These are phyloP conservation scores for Salvia miltiorrhiza DNA, from an alignment of 257 asterid species.

Conservation along the genomic window DNA sequence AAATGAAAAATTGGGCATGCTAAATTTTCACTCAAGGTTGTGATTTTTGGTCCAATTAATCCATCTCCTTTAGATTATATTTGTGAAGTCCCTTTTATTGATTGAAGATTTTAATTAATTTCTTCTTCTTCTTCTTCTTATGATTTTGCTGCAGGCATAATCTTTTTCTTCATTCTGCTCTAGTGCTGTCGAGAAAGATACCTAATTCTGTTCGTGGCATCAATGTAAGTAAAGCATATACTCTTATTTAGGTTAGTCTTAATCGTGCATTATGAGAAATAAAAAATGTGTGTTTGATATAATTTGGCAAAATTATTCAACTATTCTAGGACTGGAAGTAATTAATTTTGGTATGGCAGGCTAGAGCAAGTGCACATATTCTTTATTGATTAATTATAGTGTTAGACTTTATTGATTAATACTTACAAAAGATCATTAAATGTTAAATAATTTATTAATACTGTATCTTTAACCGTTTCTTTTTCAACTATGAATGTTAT, in stretches of 20 bases:
- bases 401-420: too few species aligned
- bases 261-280: too few species aligned
- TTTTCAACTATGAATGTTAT: neutral
- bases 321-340: too few species aligned
- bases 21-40: too few species aligned
- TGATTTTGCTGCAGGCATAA: constrained; percentile 52
- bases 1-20: too few species aligned
- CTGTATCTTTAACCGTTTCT: neutral
- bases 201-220: constrained; percentile 76
- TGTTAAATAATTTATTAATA: neutral
- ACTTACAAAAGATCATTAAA: neutral
- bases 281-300: neutral
- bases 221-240: constrained; percentile 45
- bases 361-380: too few species aligned
- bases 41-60: too few species aligned
- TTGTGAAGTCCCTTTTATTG: neutral
- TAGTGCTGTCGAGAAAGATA: constrained; percentile 76
- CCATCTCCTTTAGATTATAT: too few species aligned
- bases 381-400: too few species aligned
- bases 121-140: neutral
- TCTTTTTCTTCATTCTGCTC: constrained; percentile 85
- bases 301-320: too few species aligned
- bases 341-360: too few species aligned
- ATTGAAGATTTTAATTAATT: neutral
- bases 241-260: too few species aligned